phyloP scores from a whole-genome alignment of 176 grass and related monocot species.

The Echinochloa phyllopogon region DNA sequence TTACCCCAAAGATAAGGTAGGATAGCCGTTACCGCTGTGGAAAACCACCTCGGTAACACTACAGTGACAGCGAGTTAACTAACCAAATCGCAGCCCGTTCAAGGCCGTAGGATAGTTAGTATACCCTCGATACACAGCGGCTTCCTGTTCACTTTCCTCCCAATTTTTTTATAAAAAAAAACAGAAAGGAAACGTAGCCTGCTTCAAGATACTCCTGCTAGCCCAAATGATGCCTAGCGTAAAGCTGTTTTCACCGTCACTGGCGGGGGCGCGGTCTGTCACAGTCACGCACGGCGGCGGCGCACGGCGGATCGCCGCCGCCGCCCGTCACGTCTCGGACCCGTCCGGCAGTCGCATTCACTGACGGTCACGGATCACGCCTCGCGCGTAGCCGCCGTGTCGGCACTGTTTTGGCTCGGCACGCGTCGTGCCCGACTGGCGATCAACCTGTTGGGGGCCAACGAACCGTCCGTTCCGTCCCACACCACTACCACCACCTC shows the following conservation, averaged over 20 bases:
- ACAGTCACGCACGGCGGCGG: background rate
- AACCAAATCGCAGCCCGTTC: background rate
- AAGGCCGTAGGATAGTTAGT: no score
- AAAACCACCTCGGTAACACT: background rate
- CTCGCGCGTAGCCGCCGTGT: conserved; percentile 24
- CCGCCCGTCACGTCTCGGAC: background rate
- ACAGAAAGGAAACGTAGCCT: background rate
- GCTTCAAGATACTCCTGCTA: background rate
- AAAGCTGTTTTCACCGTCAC: conserved; percentile 9
- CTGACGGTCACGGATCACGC: background rate
- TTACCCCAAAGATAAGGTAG: background rate
- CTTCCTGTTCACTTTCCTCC: no score
- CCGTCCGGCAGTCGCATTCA: background rate
- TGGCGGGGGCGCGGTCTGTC: background rate
- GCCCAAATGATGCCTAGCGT: background rate
- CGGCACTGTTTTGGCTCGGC: conserved; percentile 47
- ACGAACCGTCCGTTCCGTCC: background rate
- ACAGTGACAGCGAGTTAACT: background rate
- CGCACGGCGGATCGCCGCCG: background rate
- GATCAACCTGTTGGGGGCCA: background rate
- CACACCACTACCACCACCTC: background rate
- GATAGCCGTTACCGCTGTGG: conserved; percentile 24
- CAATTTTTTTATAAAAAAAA: background rate
- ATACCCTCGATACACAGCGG: no score
- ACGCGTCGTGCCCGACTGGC: background rate